Evolutionary conservation across 345 rosid genomes (phyloP).

Genomic region (Arabis alpina): DNA sequence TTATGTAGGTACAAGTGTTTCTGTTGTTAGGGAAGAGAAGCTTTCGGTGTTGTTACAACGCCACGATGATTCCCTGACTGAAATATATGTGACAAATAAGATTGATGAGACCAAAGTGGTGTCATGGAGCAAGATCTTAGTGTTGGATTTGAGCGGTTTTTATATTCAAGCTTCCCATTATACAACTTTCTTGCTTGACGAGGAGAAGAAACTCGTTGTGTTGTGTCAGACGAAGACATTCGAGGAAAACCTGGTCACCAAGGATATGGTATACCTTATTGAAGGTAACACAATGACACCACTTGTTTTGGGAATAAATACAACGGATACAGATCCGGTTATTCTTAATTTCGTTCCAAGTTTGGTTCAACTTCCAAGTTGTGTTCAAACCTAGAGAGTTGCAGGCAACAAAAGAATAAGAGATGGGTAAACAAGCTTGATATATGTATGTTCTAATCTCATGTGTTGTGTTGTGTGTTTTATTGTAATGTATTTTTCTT

Average conservation of each 20-base stretch:
- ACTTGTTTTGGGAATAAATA: background rate
- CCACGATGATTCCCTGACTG: background rate
- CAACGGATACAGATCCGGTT: background rate
- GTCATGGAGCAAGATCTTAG: background rate
- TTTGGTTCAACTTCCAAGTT: background rate
- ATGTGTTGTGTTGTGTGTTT: no score
- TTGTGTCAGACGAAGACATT: background rate
- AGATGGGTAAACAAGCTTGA: background rate
- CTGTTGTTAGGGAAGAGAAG: background rate
- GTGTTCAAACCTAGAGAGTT: background rate
- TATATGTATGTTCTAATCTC: no score
- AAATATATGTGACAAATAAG: background rate
- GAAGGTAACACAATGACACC: background rate
- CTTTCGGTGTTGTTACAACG: background rate
- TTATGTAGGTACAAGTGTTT: background rate
- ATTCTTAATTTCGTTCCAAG: background rate
- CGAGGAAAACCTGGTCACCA: background rate
- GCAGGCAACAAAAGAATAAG: background rate
- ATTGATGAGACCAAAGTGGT: background rate
- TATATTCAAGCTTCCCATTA: fast-evolving
- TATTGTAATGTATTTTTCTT: no score
- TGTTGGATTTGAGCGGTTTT: background rate
- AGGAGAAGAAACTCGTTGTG: background rate
- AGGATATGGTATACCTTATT: background rate
- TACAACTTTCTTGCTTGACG: background rate